Percentiles rank a stretch among this genome's conserved stretches.
Conservation (phyloP, 257 asterid species). For the Pogostemon cablin region DNA sequence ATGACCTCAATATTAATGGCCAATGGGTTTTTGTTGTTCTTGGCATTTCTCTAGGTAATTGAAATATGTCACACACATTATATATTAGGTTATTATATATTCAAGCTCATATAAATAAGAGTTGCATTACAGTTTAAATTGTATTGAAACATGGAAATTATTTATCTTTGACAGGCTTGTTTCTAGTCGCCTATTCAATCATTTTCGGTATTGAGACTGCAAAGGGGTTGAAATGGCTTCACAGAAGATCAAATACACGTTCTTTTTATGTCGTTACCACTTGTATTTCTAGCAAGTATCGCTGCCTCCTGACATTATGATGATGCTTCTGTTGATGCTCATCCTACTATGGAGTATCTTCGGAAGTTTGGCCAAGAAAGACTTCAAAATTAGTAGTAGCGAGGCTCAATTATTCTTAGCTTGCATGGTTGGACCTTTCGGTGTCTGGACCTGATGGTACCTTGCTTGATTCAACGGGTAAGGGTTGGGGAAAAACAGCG, state of each 20-base stretch:
- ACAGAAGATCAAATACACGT: slow-evolving; percentile 28
- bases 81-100: background rate
- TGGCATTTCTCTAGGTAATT: slow-evolving; percentile 64
- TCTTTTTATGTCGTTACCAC: background rate
- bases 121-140: background rate
- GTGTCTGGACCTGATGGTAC: slow-evolving; percentile 88
- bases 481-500: slow-evolving; percentile 59
- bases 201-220: slow-evolving; percentile 76
- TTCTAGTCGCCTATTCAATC: slow-evolving; percentile 69
- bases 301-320: slow-evolving; percentile 36
- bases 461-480: slow-evolving; percentile 85
- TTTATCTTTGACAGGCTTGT: slow-evolving; percentile 55
- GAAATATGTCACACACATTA: background rate
- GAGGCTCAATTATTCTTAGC: slow-evolving; percentile 70
- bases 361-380: slow-evolving; percentile 41
- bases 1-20: slow-evolving; percentile 72
- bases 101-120: background rate
- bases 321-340: slow-evolving; percentile 49
- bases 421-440: slow-evolving; percentile 85
- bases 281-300: slow-evolving; percentile 36
- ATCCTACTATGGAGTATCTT: slow-evolving; percentile 56
- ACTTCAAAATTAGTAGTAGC: slow-evolving; percentile 50
- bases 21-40: slow-evolving; percentile 76
- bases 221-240: slow-evolving; percentile 56
- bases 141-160: background rate